phyloP scores from a whole-genome alignment of 306 rosid genomes.

The Sicyos edulis region DNA sequence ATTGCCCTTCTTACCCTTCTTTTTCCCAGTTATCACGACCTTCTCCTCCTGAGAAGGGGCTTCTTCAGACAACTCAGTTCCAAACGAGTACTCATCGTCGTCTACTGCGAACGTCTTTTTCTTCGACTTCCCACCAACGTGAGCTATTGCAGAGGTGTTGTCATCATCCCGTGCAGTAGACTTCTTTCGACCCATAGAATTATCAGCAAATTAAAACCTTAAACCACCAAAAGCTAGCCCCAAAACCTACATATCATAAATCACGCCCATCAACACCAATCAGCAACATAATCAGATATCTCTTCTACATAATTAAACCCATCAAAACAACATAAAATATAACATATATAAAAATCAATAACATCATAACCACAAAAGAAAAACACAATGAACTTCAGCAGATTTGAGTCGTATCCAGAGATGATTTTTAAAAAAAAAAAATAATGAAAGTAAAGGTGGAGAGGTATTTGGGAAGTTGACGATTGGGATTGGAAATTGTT shows the following conservation, averaged over 20 bases:
- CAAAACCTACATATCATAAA: conserved; percentile 22
- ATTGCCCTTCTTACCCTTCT: conserved; percentile 68
- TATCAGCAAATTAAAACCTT: conserved; percentile 25
- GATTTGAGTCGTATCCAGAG: not conserved
- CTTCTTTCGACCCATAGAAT: conserved; percentile 74
- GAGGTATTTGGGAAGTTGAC: not conserved
- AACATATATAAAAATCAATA: not conserved
- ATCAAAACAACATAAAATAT: not conserved
- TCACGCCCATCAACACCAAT: not conserved
- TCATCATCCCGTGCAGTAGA: conserved; percentile 61
- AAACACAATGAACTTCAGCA: not conserved
- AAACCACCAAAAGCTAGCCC: conserved; percentile 7
- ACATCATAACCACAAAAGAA: not conserved
- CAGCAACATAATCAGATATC: not conserved
- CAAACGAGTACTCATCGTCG: conserved; percentile 75
- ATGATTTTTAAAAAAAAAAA: not conserved
- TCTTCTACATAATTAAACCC: not conserved
- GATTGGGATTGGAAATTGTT: conserved; percentile 4
- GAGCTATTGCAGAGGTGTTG: conserved; percentile 32
- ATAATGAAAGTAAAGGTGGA: not conserved
- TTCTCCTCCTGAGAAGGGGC: conserved; percentile 40
- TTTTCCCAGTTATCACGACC: conserved; percentile 42
- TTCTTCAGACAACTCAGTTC: conserved; percentile 64
- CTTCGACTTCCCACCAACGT: conserved; percentile 60
- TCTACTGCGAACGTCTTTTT: conserved; percentile 62